Conservation (phyloP, 83 land plant genomes). For the Diphasiastrum complanatum region DNA sequence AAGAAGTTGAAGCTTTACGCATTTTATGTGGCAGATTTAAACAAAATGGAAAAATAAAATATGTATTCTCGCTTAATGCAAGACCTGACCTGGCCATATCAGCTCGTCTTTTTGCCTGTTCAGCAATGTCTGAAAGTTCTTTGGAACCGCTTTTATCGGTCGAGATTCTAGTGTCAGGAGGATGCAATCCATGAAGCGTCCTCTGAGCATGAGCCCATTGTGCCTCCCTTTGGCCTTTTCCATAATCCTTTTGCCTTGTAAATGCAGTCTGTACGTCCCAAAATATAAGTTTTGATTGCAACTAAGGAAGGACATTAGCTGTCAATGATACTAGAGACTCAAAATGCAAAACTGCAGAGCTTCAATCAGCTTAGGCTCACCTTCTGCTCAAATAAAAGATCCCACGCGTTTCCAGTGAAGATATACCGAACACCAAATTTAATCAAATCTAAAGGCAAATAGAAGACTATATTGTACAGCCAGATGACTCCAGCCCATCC, state of each 20-base stretch:
- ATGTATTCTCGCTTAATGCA: not conserved
- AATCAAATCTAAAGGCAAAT: conserved; percentile 11
- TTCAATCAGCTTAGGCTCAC: not conserved
- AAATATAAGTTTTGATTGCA: not conserved
- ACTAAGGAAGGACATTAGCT: not conserved
- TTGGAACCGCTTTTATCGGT: conserved; percentile 1
- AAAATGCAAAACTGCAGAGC: not conserved
- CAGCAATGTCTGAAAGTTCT: conserved; percentile 16
- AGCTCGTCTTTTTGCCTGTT: conserved; percentile 31
- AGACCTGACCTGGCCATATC: conserved; percentile 28
- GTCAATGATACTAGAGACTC: not conserved
- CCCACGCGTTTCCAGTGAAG: conserved; percentile 20
- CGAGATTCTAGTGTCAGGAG: conserved; percentile 16
- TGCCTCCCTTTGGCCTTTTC: conserved; percentile 31
- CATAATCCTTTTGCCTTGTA: conserved; percentile 27
- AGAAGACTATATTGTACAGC: conserved; percentile 30
- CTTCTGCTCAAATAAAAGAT: conserved; percentile 9
- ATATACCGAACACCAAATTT: conserved; percentile 15
- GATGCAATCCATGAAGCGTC: conserved; percentile 32
- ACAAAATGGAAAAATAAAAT: not conserved
- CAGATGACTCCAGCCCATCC: conserved; percentile 60
- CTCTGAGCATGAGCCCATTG: conserved; percentile 36
- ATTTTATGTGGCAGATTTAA: not conserved
- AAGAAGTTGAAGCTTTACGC: not conserved
- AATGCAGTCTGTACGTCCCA: conserved; percentile 27